A percentile compares a stretch with the other conserved stretches of the same genome.
Conservation (phyloP, 1,284 basidiomycete genomes). For the Microbotryum intermedium region DNA sequence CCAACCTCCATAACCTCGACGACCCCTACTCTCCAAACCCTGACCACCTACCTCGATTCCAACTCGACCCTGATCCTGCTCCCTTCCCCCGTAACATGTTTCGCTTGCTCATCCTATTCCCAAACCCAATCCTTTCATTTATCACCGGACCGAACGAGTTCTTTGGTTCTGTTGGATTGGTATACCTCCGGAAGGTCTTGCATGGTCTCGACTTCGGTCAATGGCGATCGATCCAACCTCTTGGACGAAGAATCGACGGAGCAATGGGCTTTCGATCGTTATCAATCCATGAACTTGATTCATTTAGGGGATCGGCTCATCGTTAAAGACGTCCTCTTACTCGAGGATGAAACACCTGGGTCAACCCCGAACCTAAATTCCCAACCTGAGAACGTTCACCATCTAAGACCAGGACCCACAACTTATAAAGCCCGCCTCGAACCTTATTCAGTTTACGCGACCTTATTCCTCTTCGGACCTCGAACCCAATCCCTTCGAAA, state of each 20-base stretch:
- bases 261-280: conserved; percentile 78
- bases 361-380: no score
- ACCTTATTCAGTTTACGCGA: conserved; percentile 79
- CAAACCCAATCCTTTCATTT: conserved; percentile 64
- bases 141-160: conserved; percentile 49
- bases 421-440: conserved; percentile 54
- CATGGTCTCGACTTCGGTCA: background rate
- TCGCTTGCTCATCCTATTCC: conserved; percentile 66
- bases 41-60: conserved; percentile 51
- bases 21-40: conserved; percentile 47
- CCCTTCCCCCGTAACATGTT: conserved; percentile 90
- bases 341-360: conserved; percentile 50
- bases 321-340: conserved; percentile 64
- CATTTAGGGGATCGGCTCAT: conserved; percentile 55
- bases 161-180: conserved; percentile 65
- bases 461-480: conserved; percentile 63
- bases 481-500: conserved; percentile 45
- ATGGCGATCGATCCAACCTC: background rate
- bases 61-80: conserved; percentile 61
- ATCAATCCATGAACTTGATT: conserved; percentile 79
- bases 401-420: conserved; percentile 40
- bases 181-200: conserved; percentile 64
- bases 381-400: no score
- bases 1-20: conserved; percentile 26
- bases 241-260: conserved; percentile 58